These are phyloP conservation scores for Ceratobasidium sp. DNA, from an alignment of 1,284 basidiomycete species.

Conservation along the genomic window DNA sequence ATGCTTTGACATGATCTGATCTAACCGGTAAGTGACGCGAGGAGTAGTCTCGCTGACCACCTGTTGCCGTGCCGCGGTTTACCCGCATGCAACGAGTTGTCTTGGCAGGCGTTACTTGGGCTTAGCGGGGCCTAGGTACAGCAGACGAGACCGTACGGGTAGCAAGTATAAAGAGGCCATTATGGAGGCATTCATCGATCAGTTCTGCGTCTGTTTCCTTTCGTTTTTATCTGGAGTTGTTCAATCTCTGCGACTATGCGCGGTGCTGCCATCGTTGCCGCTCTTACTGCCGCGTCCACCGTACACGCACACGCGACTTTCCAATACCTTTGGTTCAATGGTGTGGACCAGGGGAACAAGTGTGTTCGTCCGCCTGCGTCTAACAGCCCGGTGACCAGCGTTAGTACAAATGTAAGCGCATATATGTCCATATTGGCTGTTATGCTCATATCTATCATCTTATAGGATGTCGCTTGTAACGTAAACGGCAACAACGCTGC, in stretches of 20 bases:
- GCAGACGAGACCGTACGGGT: too few species aligned
- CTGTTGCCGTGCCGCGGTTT: not conserved
- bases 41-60: not conserved
- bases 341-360: slow-evolving; percentile 25
- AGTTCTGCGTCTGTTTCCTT: not conserved
- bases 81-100: not conserved
- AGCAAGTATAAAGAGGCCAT: not conserved
- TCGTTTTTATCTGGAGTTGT: not conserved
- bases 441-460: not conserved
- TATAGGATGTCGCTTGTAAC: slow-evolving; percentile 49
- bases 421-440: not conserved
- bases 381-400: slow-evolving; percentile 43
- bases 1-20: not conserved
- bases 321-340: slow-evolving; percentile 48
- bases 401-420: slow-evolving; percentile 32
- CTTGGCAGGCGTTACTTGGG: not conserved
- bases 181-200: not conserved
- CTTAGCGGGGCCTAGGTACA: too few species aligned
- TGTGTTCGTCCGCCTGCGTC: slow-evolving; percentile 28
- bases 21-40: slow-evolving; percentile 2
- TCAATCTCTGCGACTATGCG: slow-evolving; percentile 21
- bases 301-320: slow-evolving; percentile 50
- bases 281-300: slow-evolving; percentile 42
- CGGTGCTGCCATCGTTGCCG: slow-evolving; percentile 25
- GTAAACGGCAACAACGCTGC: slow-evolving; percentile 41